Conservation (phyloP, 225 moss, liverwort and hornwort species). For the Marchantia paleacea region DNA sequence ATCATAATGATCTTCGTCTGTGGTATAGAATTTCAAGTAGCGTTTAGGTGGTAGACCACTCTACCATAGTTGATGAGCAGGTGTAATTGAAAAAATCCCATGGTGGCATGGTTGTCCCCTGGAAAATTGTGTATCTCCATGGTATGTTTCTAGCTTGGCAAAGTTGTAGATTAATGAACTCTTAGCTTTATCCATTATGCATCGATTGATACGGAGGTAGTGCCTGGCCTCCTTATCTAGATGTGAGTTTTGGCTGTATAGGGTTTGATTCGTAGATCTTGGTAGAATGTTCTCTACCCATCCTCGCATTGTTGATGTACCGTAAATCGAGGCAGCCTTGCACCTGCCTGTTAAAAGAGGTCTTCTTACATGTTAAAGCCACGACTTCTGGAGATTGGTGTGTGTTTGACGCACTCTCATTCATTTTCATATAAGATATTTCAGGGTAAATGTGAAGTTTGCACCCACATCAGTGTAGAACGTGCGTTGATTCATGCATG, state of each 20-base stretch:
- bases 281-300: not conserved
- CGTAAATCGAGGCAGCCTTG: not conserved
- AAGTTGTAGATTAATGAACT: slow-evolving; percentile 11
- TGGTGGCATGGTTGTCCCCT: not conserved
- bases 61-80: not conserved
- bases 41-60: not conserved
- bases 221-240: not conserved
- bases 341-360: slow-evolving; percentile 5
- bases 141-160: not conserved
- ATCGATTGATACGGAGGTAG: not conserved
- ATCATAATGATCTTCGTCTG: not conserved
- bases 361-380: not conserved
- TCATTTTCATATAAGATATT: too few species aligned
- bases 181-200: slow-evolving; percentile 4
- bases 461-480: too few species aligned
- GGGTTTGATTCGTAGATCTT: not conserved
- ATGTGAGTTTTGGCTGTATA: slow-evolving; percentile 10
- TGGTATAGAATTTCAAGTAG: not conserved
- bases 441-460: too few species aligned
- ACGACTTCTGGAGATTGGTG: not conserved
- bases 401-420: not conserved
- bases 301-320: slow-evolving; percentile 14
- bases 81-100: not conserved
- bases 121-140: not conserved
- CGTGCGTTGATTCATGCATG: too few species aligned